Percentiles rank a stretch among this genome's conserved stretches.
phyloP scores from a whole-genome alignment of 164 flowering plant genomes.

The Vitis vinifera region DNA sequence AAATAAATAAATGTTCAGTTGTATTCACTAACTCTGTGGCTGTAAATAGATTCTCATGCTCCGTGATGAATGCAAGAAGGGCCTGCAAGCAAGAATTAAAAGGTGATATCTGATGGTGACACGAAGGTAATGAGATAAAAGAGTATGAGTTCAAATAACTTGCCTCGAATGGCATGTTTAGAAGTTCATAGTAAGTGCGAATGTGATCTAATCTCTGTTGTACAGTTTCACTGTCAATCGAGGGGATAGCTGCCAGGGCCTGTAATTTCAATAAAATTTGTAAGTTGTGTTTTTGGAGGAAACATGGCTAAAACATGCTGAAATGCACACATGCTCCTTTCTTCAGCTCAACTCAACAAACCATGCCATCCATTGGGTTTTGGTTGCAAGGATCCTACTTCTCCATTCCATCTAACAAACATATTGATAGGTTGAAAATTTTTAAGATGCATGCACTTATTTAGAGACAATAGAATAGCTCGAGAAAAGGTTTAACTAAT shows the following conservation, averaged over 20 bases:
- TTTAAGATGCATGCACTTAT: too few relatives aligned
- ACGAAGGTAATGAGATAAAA: not conserved
- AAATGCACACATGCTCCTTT: too few relatives aligned
- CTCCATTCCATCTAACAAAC: too few relatives aligned
- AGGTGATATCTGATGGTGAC: not conserved
- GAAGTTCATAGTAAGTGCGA: conserved; percentile 86
- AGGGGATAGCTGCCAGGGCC: conserved; percentile 98
- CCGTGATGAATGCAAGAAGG: conserved; percentile 83
- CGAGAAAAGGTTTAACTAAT: too few relatives aligned
- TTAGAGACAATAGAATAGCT: too few relatives aligned
- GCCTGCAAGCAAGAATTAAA: conserved; percentile 55
- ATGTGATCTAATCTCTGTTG: conserved; percentile 88
- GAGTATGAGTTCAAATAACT: conserved; percentile 9
- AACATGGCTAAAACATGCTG: not conserved
- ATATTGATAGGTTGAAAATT: too few relatives aligned
- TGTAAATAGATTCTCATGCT: conserved; percentile 76
- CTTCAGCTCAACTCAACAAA: too few relatives aligned
- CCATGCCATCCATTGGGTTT: too few relatives aligned
- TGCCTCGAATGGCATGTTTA: conserved; percentile 97
- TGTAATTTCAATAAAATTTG: conserved; percentile 24
- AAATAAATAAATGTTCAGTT: not conserved
- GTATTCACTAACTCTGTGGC: conserved; percentile 72
- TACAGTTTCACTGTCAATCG: conserved; percentile 80
- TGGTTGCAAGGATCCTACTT: too few relatives aligned
- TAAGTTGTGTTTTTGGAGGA: not conserved